Conservation (phyloP, 805 yeast species). For the Soucietia sequanensis region DNA sequence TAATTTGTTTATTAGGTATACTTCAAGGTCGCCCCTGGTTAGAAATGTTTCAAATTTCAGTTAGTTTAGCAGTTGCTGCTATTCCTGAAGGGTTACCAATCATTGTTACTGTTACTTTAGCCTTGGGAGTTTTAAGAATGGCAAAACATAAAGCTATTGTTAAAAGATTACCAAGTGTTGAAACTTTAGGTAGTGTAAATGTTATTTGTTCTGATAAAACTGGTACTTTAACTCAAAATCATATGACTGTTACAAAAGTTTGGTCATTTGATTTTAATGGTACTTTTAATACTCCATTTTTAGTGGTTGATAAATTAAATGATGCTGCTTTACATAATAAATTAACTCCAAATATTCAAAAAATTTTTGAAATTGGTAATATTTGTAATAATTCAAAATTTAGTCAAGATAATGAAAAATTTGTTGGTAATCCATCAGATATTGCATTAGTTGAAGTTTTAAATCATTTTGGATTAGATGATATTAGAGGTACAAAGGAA, state of each 20-base stretch:
- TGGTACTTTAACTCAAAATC: conserved; percentile 86
- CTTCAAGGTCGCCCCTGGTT: conserved; percentile 93
- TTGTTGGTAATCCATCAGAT: conserved; percentile 92
- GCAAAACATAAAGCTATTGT: conserved; percentile 93
- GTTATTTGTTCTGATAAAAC: conserved; percentile 58
- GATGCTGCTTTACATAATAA: conserved; percentile 41
- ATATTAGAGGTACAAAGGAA: conserved; percentile 57
- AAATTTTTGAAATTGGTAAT: conserved; percentile 63
- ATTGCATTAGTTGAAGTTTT: conserved; percentile 82
- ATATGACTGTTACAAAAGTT: conserved; percentile 81
- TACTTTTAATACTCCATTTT: conserved; percentile 36
- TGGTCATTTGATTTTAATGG: conserved; percentile 70
- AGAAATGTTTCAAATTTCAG: conserved; percentile 97
- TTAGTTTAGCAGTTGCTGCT: conserved; percentile 97
- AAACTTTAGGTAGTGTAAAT: conserved; percentile 90
- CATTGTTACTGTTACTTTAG: conserved; percentile 95
- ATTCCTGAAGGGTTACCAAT: conserved; percentile 99
- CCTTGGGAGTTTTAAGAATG: conserved; percentile 95
- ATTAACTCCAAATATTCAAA: conserved; percentile 53
- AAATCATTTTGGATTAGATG: conserved; percentile 68
- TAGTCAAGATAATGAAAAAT: conserved; percentile 66
- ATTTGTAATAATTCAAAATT: conserved; percentile 74
- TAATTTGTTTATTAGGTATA: conserved; percentile 88
- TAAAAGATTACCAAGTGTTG: conserved; percentile 90
- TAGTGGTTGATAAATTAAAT: conserved; percentile 48